These are phyloP conservation scores for Apiospora sp. DNA, from an alignment of 2,329 filamentous ascomycete species.

Conservation along the genomic window DNA sequence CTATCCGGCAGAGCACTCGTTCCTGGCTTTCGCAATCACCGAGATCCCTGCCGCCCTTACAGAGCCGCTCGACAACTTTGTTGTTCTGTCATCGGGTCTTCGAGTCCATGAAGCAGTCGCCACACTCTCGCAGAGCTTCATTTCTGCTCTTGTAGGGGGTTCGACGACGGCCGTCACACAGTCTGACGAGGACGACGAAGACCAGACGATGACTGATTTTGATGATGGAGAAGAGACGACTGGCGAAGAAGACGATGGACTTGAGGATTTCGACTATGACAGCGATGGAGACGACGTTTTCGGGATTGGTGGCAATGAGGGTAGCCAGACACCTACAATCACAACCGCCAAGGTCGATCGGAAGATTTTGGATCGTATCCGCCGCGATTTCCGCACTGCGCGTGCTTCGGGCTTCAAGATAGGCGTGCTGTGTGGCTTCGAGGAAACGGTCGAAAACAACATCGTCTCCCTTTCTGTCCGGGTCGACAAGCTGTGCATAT, in stretches of 20 bases:
- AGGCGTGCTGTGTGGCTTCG: conserved; percentile 64
- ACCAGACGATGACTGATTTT: conserved; percentile 33
- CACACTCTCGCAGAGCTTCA: conserved; percentile 42
- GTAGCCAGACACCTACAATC: conserved; percentile 31
- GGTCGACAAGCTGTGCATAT: conserved; percentile 74
- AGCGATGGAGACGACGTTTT: conserved; percentile 43
- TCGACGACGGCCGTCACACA: conserved; percentile 31
- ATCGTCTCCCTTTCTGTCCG: conserved; percentile 74
- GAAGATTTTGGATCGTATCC: conserved; percentile 50
- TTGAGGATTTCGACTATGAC: conserved; percentile 41
- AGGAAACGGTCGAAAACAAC: conserved; percentile 48
- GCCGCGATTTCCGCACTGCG: conserved; percentile 66
- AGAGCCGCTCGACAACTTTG: conserved; percentile 35
- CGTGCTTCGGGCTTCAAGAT: conserved; percentile 75
- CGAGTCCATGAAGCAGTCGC: conserved; percentile 34
- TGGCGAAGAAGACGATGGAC: conserved; percentile 37
- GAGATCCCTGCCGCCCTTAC: conserved; percentile 33
- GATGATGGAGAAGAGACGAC: conserved; percentile 32
- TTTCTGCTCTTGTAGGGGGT: background rate
- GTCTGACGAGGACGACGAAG: conserved; percentile 45
- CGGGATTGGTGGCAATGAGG: conserved; percentile 33
- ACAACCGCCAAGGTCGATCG: background rate
- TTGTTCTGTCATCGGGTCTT: conserved; percentile 33
- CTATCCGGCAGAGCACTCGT: conserved; percentile 37
- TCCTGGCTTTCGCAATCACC: conserved; percentile 37